Percentiles rank a stretch among this genome's conserved stretches.
Conservation (phyloP, 495 filamentous ascomycete species). For the Trichoderma parareesei region DNA sequence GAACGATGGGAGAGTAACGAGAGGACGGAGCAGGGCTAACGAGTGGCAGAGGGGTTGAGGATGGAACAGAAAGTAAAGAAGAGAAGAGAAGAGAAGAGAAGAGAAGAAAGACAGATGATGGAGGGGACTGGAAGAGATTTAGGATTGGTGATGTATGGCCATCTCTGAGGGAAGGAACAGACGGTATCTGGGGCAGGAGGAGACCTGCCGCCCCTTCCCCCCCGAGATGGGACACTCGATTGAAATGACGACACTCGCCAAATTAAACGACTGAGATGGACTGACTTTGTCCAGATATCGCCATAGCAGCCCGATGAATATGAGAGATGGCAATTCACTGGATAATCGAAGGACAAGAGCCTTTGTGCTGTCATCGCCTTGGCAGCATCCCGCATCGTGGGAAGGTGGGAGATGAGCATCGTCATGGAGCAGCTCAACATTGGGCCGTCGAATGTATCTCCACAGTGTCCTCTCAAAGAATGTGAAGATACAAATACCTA, state of each 20-base stretch:
- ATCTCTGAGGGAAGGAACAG: not conserved
- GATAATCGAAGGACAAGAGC: no score
- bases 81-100: not conserved
- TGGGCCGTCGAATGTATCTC: no score
- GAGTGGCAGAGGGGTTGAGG: not conserved
- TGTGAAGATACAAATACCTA: no score
- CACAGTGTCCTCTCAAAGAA: no score
- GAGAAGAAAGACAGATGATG: not conserved
- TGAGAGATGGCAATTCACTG: no score
- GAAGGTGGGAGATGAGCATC: no score
- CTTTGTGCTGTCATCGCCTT: no score
- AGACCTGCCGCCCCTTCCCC: not conserved
- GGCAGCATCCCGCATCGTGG: no score
- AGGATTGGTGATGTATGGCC: not conserved
- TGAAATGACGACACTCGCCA: not conserved
- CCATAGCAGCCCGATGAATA: no score
- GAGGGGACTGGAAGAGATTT: not conserved
- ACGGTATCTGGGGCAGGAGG: not conserved
- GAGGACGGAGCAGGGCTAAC: not conserved
- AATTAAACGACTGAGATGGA: not conserved
- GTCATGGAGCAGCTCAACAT: no score
- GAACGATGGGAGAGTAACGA: not conserved
- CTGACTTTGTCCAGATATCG: not conserved
- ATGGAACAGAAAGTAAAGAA: not conserved
- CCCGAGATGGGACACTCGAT: not conserved